Conservation (phyloP, 1,139 yeast genomes). For the Suhomyces bolitotheri region DNA sequence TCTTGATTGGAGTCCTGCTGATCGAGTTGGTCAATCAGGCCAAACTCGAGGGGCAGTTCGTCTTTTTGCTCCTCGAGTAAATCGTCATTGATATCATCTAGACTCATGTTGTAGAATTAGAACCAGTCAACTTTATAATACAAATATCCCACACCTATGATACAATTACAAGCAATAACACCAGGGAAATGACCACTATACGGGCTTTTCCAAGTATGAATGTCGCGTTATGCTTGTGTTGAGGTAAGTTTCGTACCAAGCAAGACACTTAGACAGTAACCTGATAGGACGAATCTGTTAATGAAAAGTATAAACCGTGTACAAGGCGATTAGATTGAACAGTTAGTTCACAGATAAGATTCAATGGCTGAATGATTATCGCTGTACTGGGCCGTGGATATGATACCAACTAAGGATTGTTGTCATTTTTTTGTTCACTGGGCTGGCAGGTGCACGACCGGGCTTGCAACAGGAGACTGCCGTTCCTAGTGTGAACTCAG, state of each 20-base stretch:
- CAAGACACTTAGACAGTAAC: too few relatives aligned
- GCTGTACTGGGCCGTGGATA: slow-evolving; percentile 7
- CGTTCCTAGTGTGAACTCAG: too few relatives aligned
- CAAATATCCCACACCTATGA: slow-evolving; percentile 7
- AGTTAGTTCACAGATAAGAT: slow-evolving; percentile 6
- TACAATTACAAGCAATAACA: slow-evolving; percentile 8
- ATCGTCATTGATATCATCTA: slow-evolving; percentile 4
- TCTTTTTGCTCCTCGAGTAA: slow-evolving; percentile 5
- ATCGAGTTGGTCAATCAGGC: slow-evolving; percentile 5
- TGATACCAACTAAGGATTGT: slow-evolving; percentile 13
- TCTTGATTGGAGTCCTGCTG: background rate
- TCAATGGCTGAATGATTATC: slow-evolving; percentile 8
- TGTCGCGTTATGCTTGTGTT: slow-evolving; percentile 7
- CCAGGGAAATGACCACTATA: slow-evolving; percentile 3
- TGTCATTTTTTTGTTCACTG: slow-evolving; percentile 13
- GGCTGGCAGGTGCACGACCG: slow-evolving; percentile 12
- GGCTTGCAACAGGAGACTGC: too few relatives aligned
- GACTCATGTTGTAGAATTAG: slow-evolving; percentile 6
- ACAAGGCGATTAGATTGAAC: slow-evolving; percentile 5
- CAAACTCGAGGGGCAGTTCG: slow-evolving; percentile 8
- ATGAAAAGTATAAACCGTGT: slow-evolving; percentile 1
- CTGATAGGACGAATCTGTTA: too few relatives aligned
- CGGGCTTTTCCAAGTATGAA: slow-evolving; percentile 2
- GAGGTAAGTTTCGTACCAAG: slow-evolving; percentile 1
- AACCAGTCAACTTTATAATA: slow-evolving; percentile 8